These are phyloP conservation scores for Blepharisma stoltei DNA, from an alignment of 73 alveolate genomes.

Conservation along the genomic window DNA sequence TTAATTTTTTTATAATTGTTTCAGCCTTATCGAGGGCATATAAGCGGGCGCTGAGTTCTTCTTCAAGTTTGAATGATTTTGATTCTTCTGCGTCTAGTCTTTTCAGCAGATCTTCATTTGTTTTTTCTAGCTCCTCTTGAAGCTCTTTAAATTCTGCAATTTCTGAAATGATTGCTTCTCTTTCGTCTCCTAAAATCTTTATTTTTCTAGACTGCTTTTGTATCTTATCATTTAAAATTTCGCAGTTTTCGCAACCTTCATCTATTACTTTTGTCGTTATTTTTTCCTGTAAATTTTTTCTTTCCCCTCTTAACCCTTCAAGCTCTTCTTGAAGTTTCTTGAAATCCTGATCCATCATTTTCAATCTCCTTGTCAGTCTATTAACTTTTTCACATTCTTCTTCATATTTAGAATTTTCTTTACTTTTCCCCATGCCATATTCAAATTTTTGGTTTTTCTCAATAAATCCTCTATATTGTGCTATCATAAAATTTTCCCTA, in stretches of 20 bases:
- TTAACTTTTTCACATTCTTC: not conserved
- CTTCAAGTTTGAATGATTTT: not conserved
- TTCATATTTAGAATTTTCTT: not conserved
- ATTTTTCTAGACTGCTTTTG: not conserved
- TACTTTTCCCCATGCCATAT: not conserved
- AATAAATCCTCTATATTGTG: not conserved
- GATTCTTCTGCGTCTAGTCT: no score
- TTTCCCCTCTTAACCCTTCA: not conserved
- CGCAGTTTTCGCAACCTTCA: not conserved
- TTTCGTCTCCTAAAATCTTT: not conserved
- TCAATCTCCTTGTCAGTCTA: not conserved
- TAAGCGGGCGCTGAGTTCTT: not conserved
- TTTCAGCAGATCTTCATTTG: not conserved
- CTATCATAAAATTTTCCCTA: not conserved
- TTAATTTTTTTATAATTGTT: conserved; percentile 18
- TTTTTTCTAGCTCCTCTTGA: not conserved
- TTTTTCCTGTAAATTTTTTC: not conserved
- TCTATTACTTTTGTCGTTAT: not conserved
- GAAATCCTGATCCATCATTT: not conserved
- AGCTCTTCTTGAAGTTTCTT: not conserved
- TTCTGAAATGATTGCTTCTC: not conserved
- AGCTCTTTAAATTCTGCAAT: not conserved
- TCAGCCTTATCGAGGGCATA: conserved; percentile 27
- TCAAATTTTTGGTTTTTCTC: not conserved
- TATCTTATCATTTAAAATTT: not conserved